phyloP scores from a whole-genome alignment of 2,329 filamentous ascomycete genomes.

The Periconia macrospinosa region DNA sequence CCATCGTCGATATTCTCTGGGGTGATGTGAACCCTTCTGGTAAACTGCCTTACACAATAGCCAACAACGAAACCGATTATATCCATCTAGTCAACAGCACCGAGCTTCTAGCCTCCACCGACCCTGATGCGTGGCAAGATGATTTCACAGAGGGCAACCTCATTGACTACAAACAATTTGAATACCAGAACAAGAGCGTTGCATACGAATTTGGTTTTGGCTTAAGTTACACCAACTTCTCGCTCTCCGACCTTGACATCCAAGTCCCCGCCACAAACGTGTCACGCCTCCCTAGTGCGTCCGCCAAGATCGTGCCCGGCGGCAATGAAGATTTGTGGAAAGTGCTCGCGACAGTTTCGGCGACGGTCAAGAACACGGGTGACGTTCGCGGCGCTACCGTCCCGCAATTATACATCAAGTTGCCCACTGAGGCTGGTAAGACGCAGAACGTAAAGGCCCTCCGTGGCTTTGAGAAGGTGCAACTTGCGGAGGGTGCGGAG shows the following conservation, averaged over 20 bases:
- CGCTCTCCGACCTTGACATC: constrained; percentile 22
- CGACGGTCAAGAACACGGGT: constrained; percentile 57
- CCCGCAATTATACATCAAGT: constrained; percentile 60
- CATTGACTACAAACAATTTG: constrained; percentile 59
- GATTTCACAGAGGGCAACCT: constrained; percentile 56
- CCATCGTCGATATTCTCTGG: constrained; percentile 58
- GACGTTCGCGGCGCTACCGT: constrained; percentile 51
- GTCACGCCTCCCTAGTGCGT: constrained; percentile 16
- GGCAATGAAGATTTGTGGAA: constrained; percentile 60
- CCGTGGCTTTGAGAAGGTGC: constrained; percentile 54
- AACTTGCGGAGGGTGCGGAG: constrained; percentile 46
- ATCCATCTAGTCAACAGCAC: constrained; percentile 42
- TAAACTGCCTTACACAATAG: constrained; percentile 83
- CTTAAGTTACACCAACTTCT: constrained; percentile 42
- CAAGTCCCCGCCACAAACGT: constrained; percentile 11
- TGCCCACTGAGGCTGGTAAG: constrained; percentile 29
- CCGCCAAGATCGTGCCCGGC: constrained; percentile 42
- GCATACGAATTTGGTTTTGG: constrained; percentile 44
- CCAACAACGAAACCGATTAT: constrained; percentile 71
- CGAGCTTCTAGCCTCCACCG: constrained; percentile 29
- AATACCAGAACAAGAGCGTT: constrained; percentile 35
- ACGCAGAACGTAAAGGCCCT: constrained; percentile 51
- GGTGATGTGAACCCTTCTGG: constrained; percentile 77
- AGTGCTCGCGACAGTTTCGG: constrained; percentile 51
- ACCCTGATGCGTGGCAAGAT: constrained; percentile 48